A percentile compares a stretch with the other conserved stretches of the same genome.
Evolutionary conservation across 1,139 yeast species (phyloP).

Genomic region (Taphrina sp.): DNA sequence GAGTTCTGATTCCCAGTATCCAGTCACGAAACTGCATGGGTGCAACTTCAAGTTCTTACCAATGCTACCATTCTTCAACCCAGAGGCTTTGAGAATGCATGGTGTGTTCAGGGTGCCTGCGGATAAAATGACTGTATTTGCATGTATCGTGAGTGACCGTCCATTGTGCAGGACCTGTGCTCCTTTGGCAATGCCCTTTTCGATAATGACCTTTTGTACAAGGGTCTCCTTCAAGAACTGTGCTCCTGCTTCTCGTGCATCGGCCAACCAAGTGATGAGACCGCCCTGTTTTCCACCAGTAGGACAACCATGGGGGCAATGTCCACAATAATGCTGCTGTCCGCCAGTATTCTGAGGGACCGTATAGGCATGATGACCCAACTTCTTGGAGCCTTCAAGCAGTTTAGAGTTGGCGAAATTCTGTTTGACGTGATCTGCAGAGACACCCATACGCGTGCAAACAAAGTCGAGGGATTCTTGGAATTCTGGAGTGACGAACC

Average conservation of each 20-base stretch:
- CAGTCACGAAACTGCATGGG: slow-evolving; percentile 51
- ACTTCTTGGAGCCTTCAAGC: slow-evolving; percentile 51
- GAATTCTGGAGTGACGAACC: slow-evolving; percentile 51
- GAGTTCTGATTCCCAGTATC: slow-evolving; percentile 46
- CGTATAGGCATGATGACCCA: slow-evolving; percentile 48
- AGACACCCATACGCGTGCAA: slow-evolving; percentile 55
- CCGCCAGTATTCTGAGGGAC: slow-evolving; percentile 56
- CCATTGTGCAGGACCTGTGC: slow-evolving; percentile 43
- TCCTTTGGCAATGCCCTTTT: slow-evolving; percentile 51
- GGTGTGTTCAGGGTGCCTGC: slow-evolving; percentile 60
- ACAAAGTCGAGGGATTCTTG: slow-evolving; percentile 55
- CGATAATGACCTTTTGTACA: slow-evolving; percentile 49
- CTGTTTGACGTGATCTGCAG: slow-evolving; percentile 49
- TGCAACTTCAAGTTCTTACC: slow-evolving; percentile 58
- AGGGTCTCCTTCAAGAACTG: slow-evolving; percentile 53
- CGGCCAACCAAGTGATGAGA: slow-evolving; percentile 54
- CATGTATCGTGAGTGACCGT: slow-evolving; percentile 50
- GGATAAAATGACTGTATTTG: slow-evolving; percentile 52
- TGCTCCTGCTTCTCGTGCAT: slow-evolving; percentile 54
- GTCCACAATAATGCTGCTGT: slow-evolving; percentile 55
- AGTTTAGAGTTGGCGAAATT: slow-evolving; percentile 53
- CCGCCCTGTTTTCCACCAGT: slow-evolving; percentile 59
- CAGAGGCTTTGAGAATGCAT: slow-evolving; percentile 52
- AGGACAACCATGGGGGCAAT: slow-evolving; percentile 57
- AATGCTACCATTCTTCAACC: slow-evolving; percentile 56